phyloP scores from a whole-genome alignment of 495 filamentous ascomycete species.

The Polyplosphaeria fusca region DNA sequence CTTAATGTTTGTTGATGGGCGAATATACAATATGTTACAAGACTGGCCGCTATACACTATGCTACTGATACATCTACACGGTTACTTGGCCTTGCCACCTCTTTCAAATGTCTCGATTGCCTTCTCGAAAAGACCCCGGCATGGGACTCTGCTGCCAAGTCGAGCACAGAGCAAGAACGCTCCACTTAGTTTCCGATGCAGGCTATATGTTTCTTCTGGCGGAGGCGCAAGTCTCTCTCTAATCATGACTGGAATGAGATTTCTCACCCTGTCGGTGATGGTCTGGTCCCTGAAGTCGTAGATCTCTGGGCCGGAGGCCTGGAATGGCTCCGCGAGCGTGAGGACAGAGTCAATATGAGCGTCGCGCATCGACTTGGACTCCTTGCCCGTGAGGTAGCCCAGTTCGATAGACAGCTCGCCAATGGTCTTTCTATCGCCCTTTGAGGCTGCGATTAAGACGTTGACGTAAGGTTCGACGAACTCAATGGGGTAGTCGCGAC shows the following conservation, averaged over 20 bases:
- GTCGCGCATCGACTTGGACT: constrained; percentile 76
- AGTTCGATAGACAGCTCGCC: constrained; percentile 70
- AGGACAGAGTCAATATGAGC: constrained; percentile 79
- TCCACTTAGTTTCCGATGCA: constrained; percentile 93
- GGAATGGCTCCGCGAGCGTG: constrained; percentile 89
- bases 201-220: constrained; percentile 94
- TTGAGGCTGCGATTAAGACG: constrained; percentile 73
- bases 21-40: background rate
- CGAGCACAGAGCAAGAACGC: constrained; percentile 90
- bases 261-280: constrained; percentile 86
- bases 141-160: constrained; percentile 75
- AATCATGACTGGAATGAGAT: constrained; percentile 87
- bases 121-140: constrained; percentile 73
- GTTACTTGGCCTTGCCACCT: constrained; percentile 24
- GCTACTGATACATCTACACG: background rate
- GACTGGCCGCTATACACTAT: background rate
- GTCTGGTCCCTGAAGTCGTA: constrained; percentile 95
- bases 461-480: constrained; percentile 78
- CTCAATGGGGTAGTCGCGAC: constrained; percentile 72
- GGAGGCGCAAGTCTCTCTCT: constrained; percentile 82
- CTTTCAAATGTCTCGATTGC: constrained; percentile 52
- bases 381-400: constrained; percentile 88
- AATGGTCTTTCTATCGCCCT: constrained; percentile 60
- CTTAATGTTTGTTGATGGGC: background rate
- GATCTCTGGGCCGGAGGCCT: constrained; percentile 66